Evolutionary conservation across 1,139 yeast species (phyloP), one percentile per base, ranked within the genome.

Genomic region (Starmera stellimalicola): DNA sequence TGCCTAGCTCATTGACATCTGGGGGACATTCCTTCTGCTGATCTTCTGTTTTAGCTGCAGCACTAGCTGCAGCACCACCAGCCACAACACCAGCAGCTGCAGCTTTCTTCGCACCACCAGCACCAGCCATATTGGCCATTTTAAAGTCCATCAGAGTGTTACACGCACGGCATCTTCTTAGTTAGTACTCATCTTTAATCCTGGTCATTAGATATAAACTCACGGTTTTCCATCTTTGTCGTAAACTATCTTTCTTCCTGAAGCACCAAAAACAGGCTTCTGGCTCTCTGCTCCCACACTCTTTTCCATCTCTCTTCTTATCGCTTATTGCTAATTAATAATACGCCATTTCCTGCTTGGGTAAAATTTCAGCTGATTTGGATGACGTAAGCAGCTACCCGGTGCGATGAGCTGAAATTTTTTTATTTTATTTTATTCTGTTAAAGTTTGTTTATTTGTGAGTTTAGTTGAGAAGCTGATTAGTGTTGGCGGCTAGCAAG

Each of bases 181-280:
- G 16, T 33, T n/a, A 24, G 41, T 35, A 36, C 36, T 32, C 34
- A 23, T 18, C 23, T 19, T 26, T 14, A 19, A 18, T 7, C 30
- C 25, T 16, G 15, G 27, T 29, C 12, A 25, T 11, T 14, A 26
- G 8, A 22, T 7, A 19, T 15, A 12, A 24, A 68, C 91, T 50
- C 67, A 82, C 82, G 95, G 95, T 57, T 83, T 85, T 2, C 96
- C 96, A 55, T 87, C 79, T 52, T 83, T 77, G 48, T 84, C 95
- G 39, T 82, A 79, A 17, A 84, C 59, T 41, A 85, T 80, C 48
- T 73, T 76, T 35, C 81, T 66, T 0, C 95, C 94, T 18, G 71
- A 53, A 3, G 68, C 60, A 0, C 84, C 84, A 35, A 65, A 47
- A 14, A 50, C 63, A 3, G 77, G 76, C 42, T 34, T 41, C 7